Base-by-base conservation (phyloP, 2,329 filamentous ascomycete genomes). In the Fusarium sambucinum region DNA sequence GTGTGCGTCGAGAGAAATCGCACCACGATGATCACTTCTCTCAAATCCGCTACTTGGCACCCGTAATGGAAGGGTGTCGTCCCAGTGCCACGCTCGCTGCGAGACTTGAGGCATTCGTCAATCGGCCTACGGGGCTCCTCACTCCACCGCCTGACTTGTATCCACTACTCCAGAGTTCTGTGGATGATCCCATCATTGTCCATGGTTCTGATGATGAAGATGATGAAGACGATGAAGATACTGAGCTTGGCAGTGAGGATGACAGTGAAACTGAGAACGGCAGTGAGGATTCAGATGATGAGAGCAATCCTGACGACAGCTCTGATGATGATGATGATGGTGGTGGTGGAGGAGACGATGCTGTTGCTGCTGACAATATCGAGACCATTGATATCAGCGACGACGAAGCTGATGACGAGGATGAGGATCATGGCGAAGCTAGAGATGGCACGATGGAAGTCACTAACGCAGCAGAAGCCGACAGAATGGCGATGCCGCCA, bases 1-100 rank as follows among this genome's bases (percentile, higher is more conserved):
- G 54, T 0, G 74, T 76, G 5, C 55, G 57, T 0, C 63, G 66
- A 4, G 56, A 58, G 5, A 79, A 77, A 53, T 6, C 32, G 4
- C 11, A 16, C 0, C 6, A 14, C 1, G 63, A 67, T 2, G 17
- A 40, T 2, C n/a, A 52, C 2, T 47, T 46, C 2, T 73, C 77
- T 2, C 45, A 51, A 5, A 51, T 77, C 14, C 51, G 57, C 1
- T 68, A 70, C 23, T 60, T 79, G 1, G 59, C 66, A 4, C 70
- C 72, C 2, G 11, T 78, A 3, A 12, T 72, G 19, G 7, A 3
- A 0, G 46, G 19, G 4, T 71, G 60, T 21, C 30, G 29, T 2
- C 65, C 70, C 11, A 41, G 62, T 2, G 30, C 37, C 14, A 45
- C 63, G 8, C 23, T 59, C 7, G n/a, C 41, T 13, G 14, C 5